A percentile compares a stretch with the other conserved stretches of the same genome.
Conservation (phyloP, 345 rosid genomes). For the Barbarea vulgaris region DNA sequence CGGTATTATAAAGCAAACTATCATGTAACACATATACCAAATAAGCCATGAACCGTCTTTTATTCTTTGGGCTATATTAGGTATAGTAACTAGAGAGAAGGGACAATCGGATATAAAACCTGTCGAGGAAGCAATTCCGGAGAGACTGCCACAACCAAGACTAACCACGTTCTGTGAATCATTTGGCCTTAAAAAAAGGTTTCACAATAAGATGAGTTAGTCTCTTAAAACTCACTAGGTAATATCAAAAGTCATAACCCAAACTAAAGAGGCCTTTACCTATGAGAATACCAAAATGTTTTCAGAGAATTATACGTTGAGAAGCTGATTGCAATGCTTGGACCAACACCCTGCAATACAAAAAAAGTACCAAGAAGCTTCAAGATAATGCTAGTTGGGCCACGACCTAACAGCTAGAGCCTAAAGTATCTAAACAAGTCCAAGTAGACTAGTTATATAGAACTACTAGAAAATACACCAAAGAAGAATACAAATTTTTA, state of each 20-base stretch:
- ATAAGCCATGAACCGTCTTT: background rate
- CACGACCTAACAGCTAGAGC: background rate
- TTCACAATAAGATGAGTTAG: background rate
- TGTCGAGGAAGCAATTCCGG: slow-evolving; percentile 95
- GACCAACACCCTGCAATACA: slow-evolving; percentile 83
- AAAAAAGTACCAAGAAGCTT: slow-evolving; percentile 1
- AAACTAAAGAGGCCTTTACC: slow-evolving; percentile 48
- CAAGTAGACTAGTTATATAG: background rate
- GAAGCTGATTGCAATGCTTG: slow-evolving; percentile 92
- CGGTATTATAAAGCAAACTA: slow-evolving; percentile 9
- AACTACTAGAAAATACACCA: background rate
- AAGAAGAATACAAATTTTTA: background rate
- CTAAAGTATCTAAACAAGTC: background rate
- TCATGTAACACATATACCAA: slow-evolving; percentile 3
- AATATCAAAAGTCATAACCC: background rate
- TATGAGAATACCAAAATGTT: slow-evolving; percentile 68
- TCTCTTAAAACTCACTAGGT: slow-evolving; percentile 19
- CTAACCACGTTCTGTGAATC: slow-evolving; percentile 71
- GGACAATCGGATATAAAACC: slow-evolving; percentile 50
- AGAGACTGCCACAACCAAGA: slow-evolving; percentile 91
- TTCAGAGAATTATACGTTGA: slow-evolving; percentile 75
- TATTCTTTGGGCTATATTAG: background rate
- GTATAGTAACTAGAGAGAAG: slow-evolving; percentile 2
- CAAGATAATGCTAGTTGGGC: background rate
- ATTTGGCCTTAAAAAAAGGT: slow-evolving; percentile 57